Conservation (phyloP, 148 eudicot species). For the Cornus kousa region DNA sequence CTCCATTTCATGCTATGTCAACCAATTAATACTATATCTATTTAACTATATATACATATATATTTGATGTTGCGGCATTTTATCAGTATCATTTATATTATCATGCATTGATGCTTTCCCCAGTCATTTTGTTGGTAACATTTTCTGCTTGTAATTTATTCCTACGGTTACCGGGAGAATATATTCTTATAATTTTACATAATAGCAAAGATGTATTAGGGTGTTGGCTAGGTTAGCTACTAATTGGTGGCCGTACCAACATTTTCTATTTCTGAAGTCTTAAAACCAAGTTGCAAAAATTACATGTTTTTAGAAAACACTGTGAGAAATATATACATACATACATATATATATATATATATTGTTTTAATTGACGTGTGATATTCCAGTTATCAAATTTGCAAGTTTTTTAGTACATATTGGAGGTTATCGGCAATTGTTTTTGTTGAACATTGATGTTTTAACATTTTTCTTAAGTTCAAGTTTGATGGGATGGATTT, state of each 20-base stretch:
- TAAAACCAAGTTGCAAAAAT: not conserved
- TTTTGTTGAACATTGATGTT: no score
- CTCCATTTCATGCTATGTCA: not conserved
- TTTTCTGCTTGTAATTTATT: not conserved
- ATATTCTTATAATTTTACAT: no score
- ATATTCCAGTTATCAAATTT: no score
- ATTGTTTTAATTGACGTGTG: not conserved
- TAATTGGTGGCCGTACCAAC: not conserved
- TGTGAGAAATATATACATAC: no score
- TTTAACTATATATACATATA: no score
- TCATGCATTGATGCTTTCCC: not conserved
- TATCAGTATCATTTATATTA: not conserved
- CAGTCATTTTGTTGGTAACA: not conserved
- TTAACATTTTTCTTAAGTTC: no score
- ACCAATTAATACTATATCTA: not conserved
- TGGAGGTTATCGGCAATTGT: no score
- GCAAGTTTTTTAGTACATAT: no score
- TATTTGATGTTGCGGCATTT: not conserved
- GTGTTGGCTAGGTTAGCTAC: not conserved
- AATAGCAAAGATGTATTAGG: not conserved
- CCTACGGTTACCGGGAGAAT: no score
- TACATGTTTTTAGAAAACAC: not conserved
- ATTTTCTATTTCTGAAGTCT: not conserved
- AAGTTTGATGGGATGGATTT: no score
- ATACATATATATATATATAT: no score